Percentiles rank a stretch among this genome's conserved stretches.
Evolutionary conservation across 2,329 filamentous ascomycete genomes (phyloP).

Genomic region (Fonsecaea monophora): DNA sequence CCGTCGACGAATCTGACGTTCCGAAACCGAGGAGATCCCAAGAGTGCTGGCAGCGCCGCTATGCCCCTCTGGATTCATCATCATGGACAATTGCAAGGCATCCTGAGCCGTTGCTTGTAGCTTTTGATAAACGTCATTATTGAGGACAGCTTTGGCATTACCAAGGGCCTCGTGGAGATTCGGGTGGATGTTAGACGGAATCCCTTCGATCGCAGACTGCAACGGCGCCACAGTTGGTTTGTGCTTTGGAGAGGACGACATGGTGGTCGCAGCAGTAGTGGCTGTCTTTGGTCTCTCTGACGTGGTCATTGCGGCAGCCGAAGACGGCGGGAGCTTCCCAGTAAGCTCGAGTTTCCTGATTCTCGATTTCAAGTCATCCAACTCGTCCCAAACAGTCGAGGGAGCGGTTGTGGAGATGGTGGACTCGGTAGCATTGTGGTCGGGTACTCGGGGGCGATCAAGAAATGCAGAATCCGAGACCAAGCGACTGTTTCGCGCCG

Average conservation of each 20-base stretch:
- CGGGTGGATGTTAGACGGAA: conserved; percentile 65
- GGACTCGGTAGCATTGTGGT: conserved; percentile 70
- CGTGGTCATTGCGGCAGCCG: conserved; percentile 76
- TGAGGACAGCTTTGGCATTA: conserved; percentile 76
- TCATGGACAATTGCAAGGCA: conserved; percentile 76
- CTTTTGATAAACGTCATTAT: conserved; percentile 74
- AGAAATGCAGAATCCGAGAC: conserved; percentile 41
- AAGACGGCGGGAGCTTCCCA: conserved; percentile 83
- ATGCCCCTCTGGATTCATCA: conserved; percentile 60
- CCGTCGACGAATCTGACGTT: conserved; percentile 86
- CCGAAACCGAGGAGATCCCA: conserved; percentile 59
- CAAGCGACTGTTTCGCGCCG: conserved; percentile 41
- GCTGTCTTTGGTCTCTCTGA: conserved; percentile 88
- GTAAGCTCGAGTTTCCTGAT: conserved; percentile 90
- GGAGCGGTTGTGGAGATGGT: conserved; percentile 86
- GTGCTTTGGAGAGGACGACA: conserved; percentile 87
- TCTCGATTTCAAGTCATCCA: conserved; percentile 92
- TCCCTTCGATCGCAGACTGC: conserved; percentile 54
- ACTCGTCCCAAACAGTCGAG: conserved; percentile 95
- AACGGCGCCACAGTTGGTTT: conserved; percentile 50
- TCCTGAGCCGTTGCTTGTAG: conserved; percentile 83
- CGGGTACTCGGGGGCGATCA: conserved; percentile 47
- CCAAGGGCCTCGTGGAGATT: conserved; percentile 79
- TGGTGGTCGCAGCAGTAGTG: conserved; percentile 86
- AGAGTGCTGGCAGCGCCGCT: conserved; percentile 65